Evolutionary conservation across 2,329 filamentous ascomycete species (phyloP), one percentile per base, ranked within the genome.

Genomic region (Pseudogymnoascus verrucosus): DNA sequence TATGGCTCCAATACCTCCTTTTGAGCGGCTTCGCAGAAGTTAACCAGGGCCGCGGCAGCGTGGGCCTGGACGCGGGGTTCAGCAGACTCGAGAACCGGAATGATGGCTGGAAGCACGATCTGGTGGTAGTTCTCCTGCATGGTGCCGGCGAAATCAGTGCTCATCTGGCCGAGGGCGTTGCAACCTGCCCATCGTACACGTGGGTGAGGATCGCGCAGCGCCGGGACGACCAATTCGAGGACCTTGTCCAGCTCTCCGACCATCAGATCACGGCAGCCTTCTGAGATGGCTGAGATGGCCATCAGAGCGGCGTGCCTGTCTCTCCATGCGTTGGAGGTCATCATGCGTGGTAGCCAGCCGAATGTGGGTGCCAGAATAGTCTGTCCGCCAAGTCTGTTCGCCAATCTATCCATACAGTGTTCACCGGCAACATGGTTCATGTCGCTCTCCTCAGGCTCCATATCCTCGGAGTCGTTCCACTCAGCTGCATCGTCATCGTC

Each of bases 111-210:
- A 61, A 99, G 83, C 14, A 99, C 90, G 51, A 88, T 82, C 67
- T 90, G 85, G 75, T 96, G 95, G 76, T 96, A 96, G 71, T 96
- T 95, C 69, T 91, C 89, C 77, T 99, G 95, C 93, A 99, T 98
- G 10, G 90, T 96, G 11, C 93, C 93, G 11, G 96, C 93, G 75
- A 99, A 99, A 74, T 99, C 95, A 34, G 95, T 99, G 79, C 93
- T 98, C 95, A 99, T 99, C 77, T 99, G 95, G 28, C 95, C 95
- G n/a, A 99, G 84, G 44, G 95, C 95, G 73, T 99, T 98, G 80
- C 95, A 99, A 36, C 93, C 95, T 62, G 95, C 95, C 88, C 96
- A 99, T 71, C 93, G 89, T 63, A 99, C 95, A 73, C 95, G 90
- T 42, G 95, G 90, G 73, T 99, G 95, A 40, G 89, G 84, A 73